Base-by-base conservation (phyloP, 345 rosid species). In the Brassica nigra region DNA sequence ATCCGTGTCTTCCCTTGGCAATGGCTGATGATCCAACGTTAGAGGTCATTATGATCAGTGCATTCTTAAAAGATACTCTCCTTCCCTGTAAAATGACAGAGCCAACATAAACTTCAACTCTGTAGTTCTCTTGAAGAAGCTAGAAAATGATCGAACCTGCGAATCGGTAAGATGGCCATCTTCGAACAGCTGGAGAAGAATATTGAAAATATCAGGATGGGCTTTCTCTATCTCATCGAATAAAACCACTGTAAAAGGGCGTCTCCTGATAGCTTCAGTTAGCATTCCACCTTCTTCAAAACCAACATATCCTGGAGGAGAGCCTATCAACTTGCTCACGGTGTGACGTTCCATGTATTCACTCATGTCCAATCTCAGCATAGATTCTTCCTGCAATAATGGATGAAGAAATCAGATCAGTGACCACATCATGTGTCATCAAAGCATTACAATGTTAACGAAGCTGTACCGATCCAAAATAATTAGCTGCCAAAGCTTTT, bases 271-370 rank as follows among this genome's bases (percentile, higher is more conserved):
- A 75, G 99, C 97, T 88, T 95, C 99, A 2, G 99, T 93, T 5
- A 95, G 91, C 82, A 86, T 83, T 78, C 98, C 99, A 11, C 97
- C 99, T 81, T 93, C 97, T 80, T 90, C 99, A 80, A 83, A 90
- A 52, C 98, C 98, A 66, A 91, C 90, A 78, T 95, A 95, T 75
- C 99, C 99, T 0, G 98, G 98, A 52, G 99, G 99, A 66, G 98
- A 86, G 36, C 99, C 99, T 61, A 95, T 90, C 82, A 95, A 78
- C 83, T 95, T 95, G 86, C 98, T 95, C 70, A 95, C 97, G 4
- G 96, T 88, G 83, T 90, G 97, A 39, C 98, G 93, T 89, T 95
- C 99, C 99, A 95, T 95, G 79, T 90, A 95, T 83, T 95, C 99
- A 69, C 99, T 95, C 99, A 95, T 95, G 89, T 95, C 99, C 86